A percentile compares a stretch with the other conserved stretches of the same genome.
These are phyloP conservation scores for Lachnellula willkommii DNA, from an alignment of 2,329 filamentous ascomycete genomes.

Conservation along the genomic window DNA sequence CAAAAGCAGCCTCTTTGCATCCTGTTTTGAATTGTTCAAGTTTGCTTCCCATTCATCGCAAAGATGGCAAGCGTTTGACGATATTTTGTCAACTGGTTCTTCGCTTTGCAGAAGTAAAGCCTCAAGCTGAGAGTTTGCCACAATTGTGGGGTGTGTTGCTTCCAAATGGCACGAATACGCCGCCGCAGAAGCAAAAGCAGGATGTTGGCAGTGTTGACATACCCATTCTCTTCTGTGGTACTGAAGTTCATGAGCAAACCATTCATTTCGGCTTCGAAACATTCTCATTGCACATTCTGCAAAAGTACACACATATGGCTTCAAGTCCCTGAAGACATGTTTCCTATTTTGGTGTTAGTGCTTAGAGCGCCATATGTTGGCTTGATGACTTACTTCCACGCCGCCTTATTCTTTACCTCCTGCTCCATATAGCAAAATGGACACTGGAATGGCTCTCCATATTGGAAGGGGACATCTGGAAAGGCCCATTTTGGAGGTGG, in stretches of 20 bases:
- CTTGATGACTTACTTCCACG: slow-evolving; percentile 18
- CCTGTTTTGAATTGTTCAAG: slow-evolving; percentile 9
- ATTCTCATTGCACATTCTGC: slow-evolving; percentile 28
- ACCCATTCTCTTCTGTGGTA: slow-evolving; percentile 27
- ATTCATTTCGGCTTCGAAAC: slow-evolving; percentile 29
- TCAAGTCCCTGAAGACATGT: slow-evolving; percentile 33
- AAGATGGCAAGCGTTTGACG: slow-evolving; percentile 26
- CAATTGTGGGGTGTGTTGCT: slow-evolving; percentile 4
- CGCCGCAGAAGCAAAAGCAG: slow-evolving; percentile 5
- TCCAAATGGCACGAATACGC: slow-evolving; percentile 15
- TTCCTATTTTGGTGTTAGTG: slow-evolving; percentile 13
- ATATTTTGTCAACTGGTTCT: slow-evolving; percentile 19
- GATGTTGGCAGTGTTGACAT: slow-evolving; percentile 22
- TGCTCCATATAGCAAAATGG: slow-evolving; percentile 23
- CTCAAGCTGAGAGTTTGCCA: slow-evolving; percentile 15
- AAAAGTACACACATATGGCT: slow-evolving; percentile 34
- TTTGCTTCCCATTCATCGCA: slow-evolving; percentile 29
- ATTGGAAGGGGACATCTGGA: slow-evolving; percentile 20
- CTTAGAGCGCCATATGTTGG: too few relatives aligned
- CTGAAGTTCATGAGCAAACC: slow-evolving; percentile 33
- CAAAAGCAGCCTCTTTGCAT: slow-evolving; percentile 6
- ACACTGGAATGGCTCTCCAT: slow-evolving; percentile 22
- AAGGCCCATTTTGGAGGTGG: slow-evolving; percentile 19
- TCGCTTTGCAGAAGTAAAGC: slow-evolving; percentile 23
- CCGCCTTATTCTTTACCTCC: slow-evolving; percentile 13